These are phyloP conservation scores for Xerocomus minutiporus DNA, from an alignment of 1,284 basidiomycete species.

Conservation along the genomic window DNA sequence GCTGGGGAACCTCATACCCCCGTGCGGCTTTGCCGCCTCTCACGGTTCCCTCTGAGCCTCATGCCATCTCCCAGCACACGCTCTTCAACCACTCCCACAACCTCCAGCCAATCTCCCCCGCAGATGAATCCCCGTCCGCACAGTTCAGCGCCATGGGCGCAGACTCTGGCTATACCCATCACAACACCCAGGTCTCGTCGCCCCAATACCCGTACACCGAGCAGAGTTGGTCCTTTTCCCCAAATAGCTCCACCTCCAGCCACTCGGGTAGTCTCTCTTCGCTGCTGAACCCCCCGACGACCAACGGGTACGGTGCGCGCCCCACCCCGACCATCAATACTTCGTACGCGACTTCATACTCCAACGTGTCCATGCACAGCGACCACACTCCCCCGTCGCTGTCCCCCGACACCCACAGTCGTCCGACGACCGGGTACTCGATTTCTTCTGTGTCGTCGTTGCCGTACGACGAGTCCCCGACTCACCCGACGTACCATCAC, in stretches of 20 bases:
- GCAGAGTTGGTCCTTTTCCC: constrained; percentile 60
- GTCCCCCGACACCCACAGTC: constrained; percentile 65
- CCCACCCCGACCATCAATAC: constrained; percentile 65
- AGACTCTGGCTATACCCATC: constrained; percentile 34
- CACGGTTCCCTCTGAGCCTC: constrained; percentile 69
- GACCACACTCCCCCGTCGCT: constrained; percentile 67
- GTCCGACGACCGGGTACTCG: constrained; percentile 78
- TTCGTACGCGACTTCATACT: constrained; percentile 62
- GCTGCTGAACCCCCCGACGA: constrained; percentile 62
- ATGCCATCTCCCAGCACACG: constrained; percentile 48
- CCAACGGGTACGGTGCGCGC: constrained; percentile 52
- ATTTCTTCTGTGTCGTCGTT: constrained; percentile 72
- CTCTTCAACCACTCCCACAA: constrained; percentile 58
- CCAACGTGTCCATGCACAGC: constrained; percentile 58
- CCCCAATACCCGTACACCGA: constrained; percentile 56
- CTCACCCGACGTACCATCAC: constrained; percentile 50
- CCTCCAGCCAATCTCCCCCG: constrained; percentile 59
- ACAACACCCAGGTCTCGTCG: constrained; percentile 42
- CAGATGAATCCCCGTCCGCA: constrained; percentile 62
- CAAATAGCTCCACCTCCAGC: constrained; percentile 50
- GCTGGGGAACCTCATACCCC: constrained; percentile 58
- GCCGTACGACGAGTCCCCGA: constrained; percentile 58
- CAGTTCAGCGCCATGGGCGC: constrained; percentile 53
- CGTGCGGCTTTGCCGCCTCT: constrained; percentile 71
- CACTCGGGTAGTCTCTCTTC: constrained; percentile 74